Conservation (phyloP, 441 rosid species). For the Eutrema salsugineum region DNA sequence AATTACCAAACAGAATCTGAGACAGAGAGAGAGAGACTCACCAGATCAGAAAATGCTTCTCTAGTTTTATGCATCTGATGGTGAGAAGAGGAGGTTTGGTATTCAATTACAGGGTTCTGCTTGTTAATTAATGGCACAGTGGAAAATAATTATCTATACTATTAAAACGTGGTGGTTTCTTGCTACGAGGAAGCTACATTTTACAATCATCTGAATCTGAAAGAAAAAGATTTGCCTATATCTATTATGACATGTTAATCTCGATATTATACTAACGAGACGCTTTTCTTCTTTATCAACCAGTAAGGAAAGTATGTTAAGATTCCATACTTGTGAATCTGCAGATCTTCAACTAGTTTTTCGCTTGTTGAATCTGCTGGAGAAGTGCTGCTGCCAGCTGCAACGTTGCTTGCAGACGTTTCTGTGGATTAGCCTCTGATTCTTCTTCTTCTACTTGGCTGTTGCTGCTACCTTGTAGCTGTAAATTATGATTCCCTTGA, state of each 20-base stretch:
- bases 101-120: neutral
- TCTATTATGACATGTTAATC: neutral
- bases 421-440: conserved; percentile 76
- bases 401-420: conserved; percentile 90
- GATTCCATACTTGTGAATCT: neutral
- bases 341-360: conserved; percentile 42
- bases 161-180: neutral
- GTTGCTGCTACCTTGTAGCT: conserved; percentile 42
- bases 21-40: too few species aligned
- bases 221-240: neutral
- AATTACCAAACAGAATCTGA: too few species aligned
- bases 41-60: too few species aligned
- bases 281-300: neutral
- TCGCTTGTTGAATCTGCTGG: conserved; percentile 91
- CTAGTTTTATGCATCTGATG: too few species aligned
- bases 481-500: conserved; percentile 35
- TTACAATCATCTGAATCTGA: neutral
- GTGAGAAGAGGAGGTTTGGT: too few species aligned
- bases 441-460: conserved; percentile 55
- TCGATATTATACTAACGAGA: neutral
- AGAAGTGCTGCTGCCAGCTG: conserved; percentile 96
- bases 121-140: neutral
- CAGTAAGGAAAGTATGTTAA: neutral
- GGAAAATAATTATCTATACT: neutral
- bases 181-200: neutral